Evolutionary conservation across 352 stramenopile genomes (phyloP).

Genomic region (Phytophthora colocasiae): DNA sequence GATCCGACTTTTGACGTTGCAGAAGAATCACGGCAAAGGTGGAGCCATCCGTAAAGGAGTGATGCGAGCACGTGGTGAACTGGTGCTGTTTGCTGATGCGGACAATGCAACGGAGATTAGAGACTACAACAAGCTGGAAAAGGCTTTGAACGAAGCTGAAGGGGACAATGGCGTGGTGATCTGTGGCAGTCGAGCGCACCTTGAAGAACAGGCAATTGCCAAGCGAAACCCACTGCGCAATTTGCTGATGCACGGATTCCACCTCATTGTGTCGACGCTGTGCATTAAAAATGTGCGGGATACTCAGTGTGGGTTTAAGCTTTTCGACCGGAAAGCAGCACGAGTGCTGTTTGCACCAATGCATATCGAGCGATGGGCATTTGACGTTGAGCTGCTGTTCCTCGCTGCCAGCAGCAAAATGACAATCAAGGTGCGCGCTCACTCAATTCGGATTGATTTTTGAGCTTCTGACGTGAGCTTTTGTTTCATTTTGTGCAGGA

Average conservation of each 20-base stretch:
- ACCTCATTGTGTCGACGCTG: slow-evolving; percentile 90
- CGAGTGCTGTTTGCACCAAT: slow-evolving; percentile 89
- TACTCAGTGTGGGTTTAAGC: slow-evolving; percentile 96
- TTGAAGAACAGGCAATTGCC: slow-evolving; percentile 87
- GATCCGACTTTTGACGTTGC: slow-evolving; percentile 82
- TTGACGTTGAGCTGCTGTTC: slow-evolving; percentile 95
- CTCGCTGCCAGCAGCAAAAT: slow-evolving; percentile 70
- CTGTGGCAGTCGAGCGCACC: slow-evolving; percentile 91
- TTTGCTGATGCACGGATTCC: slow-evolving; percentile 94
- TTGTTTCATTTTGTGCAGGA: slow-evolving; percentile 59
- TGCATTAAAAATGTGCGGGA: slow-evolving; percentile 90
- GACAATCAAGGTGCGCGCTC: slow-evolving; percentile 56
- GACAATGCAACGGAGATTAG: slow-evolving; percentile 93
- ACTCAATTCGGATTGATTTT: background rate
- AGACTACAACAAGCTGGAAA: slow-evolving; percentile 87
- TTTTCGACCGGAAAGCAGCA: slow-evolving; percentile 90
- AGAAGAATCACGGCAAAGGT: slow-evolving; percentile 93
- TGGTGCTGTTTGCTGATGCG: slow-evolving; percentile 92
- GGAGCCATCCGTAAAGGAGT: slow-evolving; percentile 91
- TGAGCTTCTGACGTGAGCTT: background rate
- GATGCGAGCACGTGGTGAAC: slow-evolving; percentile 79
- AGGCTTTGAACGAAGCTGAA: slow-evolving; percentile 51
- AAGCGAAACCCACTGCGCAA: slow-evolving; percentile 89
- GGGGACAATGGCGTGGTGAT: slow-evolving; percentile 69
- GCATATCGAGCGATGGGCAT: slow-evolving; percentile 95